These are phyloP conservation scores for Aureobasidium sp. DNA, from an alignment of 2,329 filamentous ascomycete genomes.

Conservation along the genomic window DNA sequence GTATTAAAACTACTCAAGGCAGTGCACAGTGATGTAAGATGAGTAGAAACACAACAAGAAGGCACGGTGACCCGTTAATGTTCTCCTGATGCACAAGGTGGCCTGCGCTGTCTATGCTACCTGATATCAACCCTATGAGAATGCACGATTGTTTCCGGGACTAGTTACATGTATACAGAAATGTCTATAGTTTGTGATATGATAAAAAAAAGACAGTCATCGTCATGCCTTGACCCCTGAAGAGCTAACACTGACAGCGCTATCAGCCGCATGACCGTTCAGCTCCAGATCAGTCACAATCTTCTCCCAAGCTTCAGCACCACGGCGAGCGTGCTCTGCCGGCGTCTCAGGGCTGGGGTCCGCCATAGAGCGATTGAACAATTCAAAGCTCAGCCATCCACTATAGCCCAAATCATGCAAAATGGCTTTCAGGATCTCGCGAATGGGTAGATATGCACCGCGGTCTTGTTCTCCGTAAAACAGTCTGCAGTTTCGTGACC, in stretches of 20 bases:
- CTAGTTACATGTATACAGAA: neutral
- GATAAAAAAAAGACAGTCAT: neutral
- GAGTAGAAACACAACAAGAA: no score
- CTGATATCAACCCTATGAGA: neutral
- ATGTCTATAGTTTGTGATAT: neutral
- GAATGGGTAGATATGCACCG: slow-evolving; percentile 60
- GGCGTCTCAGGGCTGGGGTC: slow-evolving; percentile 48
- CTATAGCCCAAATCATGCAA: slow-evolving; percentile 58
- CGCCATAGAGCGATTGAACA: slow-evolving; percentile 58
- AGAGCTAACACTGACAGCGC: slow-evolving; percentile 4
- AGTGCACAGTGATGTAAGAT: neutral
- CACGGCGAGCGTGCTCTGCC: slow-evolving; percentile 43
- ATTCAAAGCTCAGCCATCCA: slow-evolving; percentile 65
- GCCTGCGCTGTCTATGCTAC: neutral
- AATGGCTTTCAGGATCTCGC: slow-evolving; percentile 54
- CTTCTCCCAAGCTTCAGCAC: slow-evolving; percentile 46
- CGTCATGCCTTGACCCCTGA: neutral
- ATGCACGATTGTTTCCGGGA: neutral
- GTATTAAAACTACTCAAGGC: neutral
- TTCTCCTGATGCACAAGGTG: neutral
- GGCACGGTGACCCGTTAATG: neutral
- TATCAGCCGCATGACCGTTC: neutral
- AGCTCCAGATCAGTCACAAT: slow-evolving; percentile 4
- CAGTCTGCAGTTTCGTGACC: slow-evolving; percentile 65
- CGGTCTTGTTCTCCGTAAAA: slow-evolving; percentile 54